Evolutionary conservation across 768 basidiomycete species (phyloP).

Genomic region (Rhizopogon vulgaris): DNA sequence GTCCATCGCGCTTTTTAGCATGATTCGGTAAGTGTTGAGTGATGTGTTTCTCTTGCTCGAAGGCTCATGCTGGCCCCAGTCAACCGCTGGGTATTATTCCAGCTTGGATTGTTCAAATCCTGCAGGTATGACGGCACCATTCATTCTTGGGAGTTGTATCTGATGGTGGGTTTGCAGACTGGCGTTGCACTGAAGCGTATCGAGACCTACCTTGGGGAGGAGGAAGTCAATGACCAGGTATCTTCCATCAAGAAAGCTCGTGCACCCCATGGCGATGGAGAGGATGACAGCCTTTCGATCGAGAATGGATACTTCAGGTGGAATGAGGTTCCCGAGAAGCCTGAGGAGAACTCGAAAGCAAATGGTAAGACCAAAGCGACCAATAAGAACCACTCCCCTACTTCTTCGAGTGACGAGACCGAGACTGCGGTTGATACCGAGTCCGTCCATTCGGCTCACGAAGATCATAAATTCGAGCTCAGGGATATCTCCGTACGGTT

Average conservation of each 20-base stretch:
- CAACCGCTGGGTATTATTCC: constrained; percentile 77
- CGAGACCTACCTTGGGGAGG: constrained; percentile 52
- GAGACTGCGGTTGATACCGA: constrained; percentile 10
- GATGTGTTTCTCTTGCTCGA: background rate
- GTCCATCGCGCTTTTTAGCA: constrained; percentile 78
- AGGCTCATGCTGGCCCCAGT: constrained; percentile 24
- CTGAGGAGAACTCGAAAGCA: constrained; percentile 18
- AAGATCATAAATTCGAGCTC: constrained; percentile 35
- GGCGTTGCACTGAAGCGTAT: constrained; percentile 57
- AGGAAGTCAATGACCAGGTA: constrained; percentile 57
- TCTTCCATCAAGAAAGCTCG: constrained; percentile 43
- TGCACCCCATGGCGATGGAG: constrained; percentile 13
- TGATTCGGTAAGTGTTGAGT: constrained; percentile 56
- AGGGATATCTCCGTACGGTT: constrained; percentile 39
- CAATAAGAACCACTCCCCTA: background rate
- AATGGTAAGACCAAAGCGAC: constrained; percentile 14
- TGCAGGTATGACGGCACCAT: constrained; percentile 36
- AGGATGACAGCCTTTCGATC: constrained; percentile 38
- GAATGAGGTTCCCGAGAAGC: constrained; percentile 39
- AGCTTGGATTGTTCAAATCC: constrained; percentile 68
- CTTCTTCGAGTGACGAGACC: constrained; percentile 5
- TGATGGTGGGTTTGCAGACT: constrained; percentile 28
- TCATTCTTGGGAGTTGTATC: background rate
- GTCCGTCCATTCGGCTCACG: constrained; percentile 8
- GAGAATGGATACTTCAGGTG: constrained; percentile 49